phyloP scores from a whole-genome alignment of 2,329 filamentous ascomycete species.

The Exophiala viscosa region DNA sequence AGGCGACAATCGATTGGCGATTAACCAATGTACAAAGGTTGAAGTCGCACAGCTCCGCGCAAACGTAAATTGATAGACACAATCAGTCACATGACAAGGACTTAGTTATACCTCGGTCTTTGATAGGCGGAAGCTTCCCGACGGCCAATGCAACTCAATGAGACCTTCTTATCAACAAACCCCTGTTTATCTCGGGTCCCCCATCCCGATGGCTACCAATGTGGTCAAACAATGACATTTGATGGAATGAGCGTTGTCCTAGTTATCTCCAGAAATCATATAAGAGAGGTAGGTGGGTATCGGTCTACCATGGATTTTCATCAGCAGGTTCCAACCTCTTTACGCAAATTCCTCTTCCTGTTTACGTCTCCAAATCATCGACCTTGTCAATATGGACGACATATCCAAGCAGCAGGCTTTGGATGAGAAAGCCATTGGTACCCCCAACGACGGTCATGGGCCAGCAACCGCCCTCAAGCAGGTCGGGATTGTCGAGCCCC shows the following conservation, averaged over 20 bases:
- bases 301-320: neutral
- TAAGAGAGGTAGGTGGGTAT: too few relatives aligned
- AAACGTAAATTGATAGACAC: too few relatives aligned
- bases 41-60: too few relatives aligned
- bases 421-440: slow-evolving; percentile 9
- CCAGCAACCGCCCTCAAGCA: slow-evolving; percentile 5
- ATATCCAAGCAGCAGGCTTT: slow-evolving; percentile 5
- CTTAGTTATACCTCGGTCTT: too few relatives aligned
- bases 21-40: too few relatives aligned
- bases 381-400: slow-evolving; percentile 5
- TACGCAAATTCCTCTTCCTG: neutral
- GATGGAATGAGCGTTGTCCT: too few relatives aligned
- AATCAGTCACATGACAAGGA: too few relatives aligned
- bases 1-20: too few relatives aligned
- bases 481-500: neutral
- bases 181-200: slow-evolving; percentile 5
- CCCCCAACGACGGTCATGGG: neutral
- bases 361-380: neutral
- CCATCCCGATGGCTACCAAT: slow-evolving; percentile 1
- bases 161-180: slow-evolving; percentile 8
- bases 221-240: neutral
- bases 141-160: neutral
- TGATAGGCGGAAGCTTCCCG: too few relatives aligned
- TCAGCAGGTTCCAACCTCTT: neutral
- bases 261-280: too few relatives aligned